These are phyloP conservation scores for Saturnispora quitensis DNA, from an alignment of 805 yeast species.

Conservation along the genomic window DNA sequence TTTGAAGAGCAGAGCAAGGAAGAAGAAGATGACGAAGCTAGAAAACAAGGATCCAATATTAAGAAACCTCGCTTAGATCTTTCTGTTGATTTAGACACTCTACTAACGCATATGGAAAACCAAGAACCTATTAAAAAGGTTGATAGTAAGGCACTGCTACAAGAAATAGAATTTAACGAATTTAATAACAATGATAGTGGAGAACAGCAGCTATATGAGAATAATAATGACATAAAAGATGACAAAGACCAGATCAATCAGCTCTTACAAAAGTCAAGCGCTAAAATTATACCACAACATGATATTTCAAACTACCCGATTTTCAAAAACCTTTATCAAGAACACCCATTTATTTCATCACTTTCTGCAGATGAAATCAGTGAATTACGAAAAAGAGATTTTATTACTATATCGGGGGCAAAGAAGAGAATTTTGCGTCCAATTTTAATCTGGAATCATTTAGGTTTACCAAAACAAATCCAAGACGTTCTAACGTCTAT, in stretches of 20 bases:
- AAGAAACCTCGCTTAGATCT: neutral
- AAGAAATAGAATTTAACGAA: conserved; percentile 6
- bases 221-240: conserved; percentile 26
- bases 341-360: conserved; percentile 41
- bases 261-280: conserved; percentile 34
- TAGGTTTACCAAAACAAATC: conserved; percentile 61
- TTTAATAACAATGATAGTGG: neutral
- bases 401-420: conserved; percentile 57
- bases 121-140: neutral
- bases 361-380: conserved; percentile 49
- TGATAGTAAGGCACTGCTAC: neutral
- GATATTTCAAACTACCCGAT: conserved; percentile 44
- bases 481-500: conserved; percentile 44
- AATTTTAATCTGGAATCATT: conserved; percentile 65
- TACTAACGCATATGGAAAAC: conserved; percentile 8
- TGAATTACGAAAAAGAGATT: conserved; percentile 46
- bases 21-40: neutral
- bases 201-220: conserved; percentile 13
- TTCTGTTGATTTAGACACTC: conserved; percentile 10
- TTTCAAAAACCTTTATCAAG: conserved; percentile 52
- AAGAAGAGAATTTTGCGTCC: conserved; percentile 46
- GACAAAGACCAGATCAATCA: conserved; percentile 28
- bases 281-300: conserved; percentile 41
- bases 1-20: neutral
- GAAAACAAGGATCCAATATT: neutral